These are phyloP conservation scores for Echria macrotheca DNA, from an alignment of 495 filamentous ascomycete species.

Conservation along the genomic window DNA sequence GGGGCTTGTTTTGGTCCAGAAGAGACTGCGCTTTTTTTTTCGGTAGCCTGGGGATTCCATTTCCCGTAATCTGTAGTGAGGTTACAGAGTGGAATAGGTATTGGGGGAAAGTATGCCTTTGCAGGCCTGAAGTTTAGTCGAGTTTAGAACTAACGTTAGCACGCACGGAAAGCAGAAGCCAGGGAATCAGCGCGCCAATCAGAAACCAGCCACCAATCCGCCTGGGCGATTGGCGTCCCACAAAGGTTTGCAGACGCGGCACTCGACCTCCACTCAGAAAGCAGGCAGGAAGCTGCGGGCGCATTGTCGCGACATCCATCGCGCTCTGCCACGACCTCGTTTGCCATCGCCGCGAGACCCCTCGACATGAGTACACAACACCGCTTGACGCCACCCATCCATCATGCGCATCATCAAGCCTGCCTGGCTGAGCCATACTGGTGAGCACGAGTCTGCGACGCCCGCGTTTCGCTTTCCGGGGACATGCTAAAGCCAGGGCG, in stretches of 20 bases:
- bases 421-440: constrained; percentile 86
- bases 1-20: no score
- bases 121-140: no score
- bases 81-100: no score
- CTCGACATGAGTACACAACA: constrained; percentile 27
- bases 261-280: not conserved
- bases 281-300: not conserved
- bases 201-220: not conserved
- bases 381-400: constrained; percentile 12
- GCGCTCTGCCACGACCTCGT: not conserved
- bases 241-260: not conserved
- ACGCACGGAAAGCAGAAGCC: no score
- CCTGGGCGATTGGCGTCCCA: not conserved
- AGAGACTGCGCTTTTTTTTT: no score
- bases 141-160: no score
- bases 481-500: constrained; percentile 11
- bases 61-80: no score
- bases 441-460: constrained; percentile 39
- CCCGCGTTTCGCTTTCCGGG: not conserved
- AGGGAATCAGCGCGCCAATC: not conserved
- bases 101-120: no score
- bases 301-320: constrained; percentile 17
- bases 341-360: constrained; percentile 6
- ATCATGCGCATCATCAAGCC: constrained; percentile 87
- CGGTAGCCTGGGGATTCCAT: no score